Evolutionary conservation across 352 stramenopile genomes (phyloP).

Genomic region (Thalassiosira livingstoniorum): DNA sequence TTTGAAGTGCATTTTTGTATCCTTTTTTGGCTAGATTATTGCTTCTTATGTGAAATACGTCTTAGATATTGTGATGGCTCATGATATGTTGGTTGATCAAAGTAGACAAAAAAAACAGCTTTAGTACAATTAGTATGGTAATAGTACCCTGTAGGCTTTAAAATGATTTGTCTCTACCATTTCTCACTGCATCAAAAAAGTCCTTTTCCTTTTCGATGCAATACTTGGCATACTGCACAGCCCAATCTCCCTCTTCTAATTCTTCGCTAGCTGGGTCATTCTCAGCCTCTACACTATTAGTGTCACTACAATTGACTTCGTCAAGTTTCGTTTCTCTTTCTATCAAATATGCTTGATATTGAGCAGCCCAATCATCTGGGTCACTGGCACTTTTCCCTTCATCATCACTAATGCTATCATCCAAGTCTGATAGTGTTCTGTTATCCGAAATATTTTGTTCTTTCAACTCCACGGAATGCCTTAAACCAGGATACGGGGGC

Average conservation of each 20-base stretch:
- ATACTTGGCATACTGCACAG: conserved; percentile 70
- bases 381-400: background rate
- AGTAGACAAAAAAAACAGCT: too few species aligned
- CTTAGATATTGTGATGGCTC: too few species aligned
- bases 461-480: conserved; percentile 41
- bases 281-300: background rate
- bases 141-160: too few species aligned
- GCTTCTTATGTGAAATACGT: too few species aligned
- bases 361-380: conserved; percentile 48
- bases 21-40: too few species aligned
- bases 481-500: conserved; percentile 49
- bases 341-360: conserved; percentile 60
- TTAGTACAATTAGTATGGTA: too few species aligned
- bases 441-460: too few species aligned
- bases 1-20: too few species aligned
- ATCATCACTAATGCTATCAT: background rate
- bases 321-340: conserved; percentile 32
- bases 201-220: conserved; percentile 70
- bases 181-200: conserved; percentile 33
- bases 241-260: conserved; percentile 59
- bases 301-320: conserved; percentile 5
- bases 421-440: conserved; percentile 2
- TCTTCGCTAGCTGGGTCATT: background rate
- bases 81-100: too few species aligned
- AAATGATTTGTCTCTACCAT: too few species aligned